Conservation (phyloP, 257 asterid genomes). For the Solanum sejunctum region DNA sequence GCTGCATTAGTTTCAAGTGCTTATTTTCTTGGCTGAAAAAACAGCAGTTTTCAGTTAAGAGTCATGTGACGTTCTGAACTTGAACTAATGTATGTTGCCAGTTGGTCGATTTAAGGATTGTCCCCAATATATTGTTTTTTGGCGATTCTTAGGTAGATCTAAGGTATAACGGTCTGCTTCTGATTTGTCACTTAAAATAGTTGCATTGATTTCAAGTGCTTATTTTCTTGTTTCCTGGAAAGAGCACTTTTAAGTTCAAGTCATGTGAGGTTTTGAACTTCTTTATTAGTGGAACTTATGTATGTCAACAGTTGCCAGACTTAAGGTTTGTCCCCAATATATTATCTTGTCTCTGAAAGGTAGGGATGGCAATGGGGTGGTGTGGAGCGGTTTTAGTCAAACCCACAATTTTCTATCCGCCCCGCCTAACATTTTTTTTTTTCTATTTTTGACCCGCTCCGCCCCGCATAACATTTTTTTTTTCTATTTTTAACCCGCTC, state of each 20-base stretch:
- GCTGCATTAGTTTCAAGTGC: background rate
- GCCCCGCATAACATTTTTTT: background rate
- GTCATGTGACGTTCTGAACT: background rate
- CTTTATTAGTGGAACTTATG: background rate
- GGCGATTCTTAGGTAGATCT: background rate
- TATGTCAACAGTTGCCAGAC: background rate
- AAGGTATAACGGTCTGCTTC: background rate
- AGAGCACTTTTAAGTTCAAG: background rate
- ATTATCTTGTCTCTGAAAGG: background rate
- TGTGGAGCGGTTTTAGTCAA: background rate
- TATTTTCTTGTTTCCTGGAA: background rate
- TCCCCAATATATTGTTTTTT: background rate
- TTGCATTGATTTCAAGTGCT: background rate
- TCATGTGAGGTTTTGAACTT: background rate
- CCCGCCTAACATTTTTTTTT: background rate
- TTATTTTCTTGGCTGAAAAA: background rate
- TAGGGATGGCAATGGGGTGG: background rate
- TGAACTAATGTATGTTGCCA: background rate
- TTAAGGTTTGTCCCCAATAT: background rate
- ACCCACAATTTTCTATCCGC: background rate
- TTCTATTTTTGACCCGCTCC: background rate
- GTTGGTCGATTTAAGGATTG: background rate
- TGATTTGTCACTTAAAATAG: background rate
- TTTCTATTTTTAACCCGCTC: background rate
- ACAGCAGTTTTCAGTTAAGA: background rate